Conservation (phyloP, 257 asterid species). For the Nicotiana tomentosiformis region DNA sequence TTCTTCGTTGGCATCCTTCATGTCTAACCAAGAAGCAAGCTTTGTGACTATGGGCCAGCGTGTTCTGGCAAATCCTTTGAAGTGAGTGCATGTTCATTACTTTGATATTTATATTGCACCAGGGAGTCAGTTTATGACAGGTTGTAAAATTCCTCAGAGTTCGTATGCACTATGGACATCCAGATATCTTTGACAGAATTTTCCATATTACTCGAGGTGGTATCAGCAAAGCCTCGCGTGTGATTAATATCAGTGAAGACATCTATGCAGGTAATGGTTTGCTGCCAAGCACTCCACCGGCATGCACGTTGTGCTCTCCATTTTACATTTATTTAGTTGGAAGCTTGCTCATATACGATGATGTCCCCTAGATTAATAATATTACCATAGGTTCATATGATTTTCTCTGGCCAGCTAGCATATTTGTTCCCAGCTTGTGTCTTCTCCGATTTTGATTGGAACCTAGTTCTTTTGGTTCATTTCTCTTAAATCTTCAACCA, state of each 20-base stretch:
- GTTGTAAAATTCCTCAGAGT: constrained; percentile 49
- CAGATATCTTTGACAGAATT: constrained; percentile 95
- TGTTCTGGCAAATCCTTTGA: constrained; percentile 85
- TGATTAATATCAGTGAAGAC: constrained; percentile 95
- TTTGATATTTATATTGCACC: constrained; percentile 12
- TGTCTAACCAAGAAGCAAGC: constrained; percentile 96
- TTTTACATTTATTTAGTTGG: not conserved
- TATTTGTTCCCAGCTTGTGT: not conserved
- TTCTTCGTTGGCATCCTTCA: constrained; percentile 92
- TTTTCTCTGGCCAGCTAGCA: not conserved
- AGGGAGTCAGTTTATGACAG: constrained; percentile 11
- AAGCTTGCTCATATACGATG: not conserved
- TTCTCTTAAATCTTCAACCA: not conserved
- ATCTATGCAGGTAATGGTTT: constrained; percentile 64
- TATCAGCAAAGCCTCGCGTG: constrained; percentile 96
- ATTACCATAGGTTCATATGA: not conserved
- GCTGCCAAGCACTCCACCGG: not conserved
- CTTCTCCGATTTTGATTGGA: not conserved
- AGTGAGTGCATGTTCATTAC: constrained; percentile 49
- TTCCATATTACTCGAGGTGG: constrained; percentile 98
- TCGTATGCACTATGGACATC: constrained; percentile 99
- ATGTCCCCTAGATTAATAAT: not conserved
- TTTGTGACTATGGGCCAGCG: constrained; percentile 99
- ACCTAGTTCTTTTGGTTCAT: not conserved
- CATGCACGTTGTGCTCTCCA: not conserved